Evolutionary conservation across 768 basidiomycete genomes (phyloP), one percentile per base, ranked within the genome.

Genomic region (Tylopilus rubrobrunneus): DNA sequence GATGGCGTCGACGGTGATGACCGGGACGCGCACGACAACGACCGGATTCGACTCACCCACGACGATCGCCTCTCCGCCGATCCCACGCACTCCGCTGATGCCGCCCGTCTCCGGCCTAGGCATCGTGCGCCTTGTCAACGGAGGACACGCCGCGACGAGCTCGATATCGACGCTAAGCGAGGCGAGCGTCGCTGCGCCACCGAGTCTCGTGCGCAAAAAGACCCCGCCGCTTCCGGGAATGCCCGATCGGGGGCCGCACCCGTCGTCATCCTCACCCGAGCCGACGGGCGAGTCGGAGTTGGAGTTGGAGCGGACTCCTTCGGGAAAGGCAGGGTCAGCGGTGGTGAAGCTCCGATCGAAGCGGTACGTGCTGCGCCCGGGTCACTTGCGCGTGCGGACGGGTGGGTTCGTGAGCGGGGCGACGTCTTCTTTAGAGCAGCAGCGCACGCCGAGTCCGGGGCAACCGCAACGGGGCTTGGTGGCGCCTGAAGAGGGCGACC

Each of bases 401-500:
- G 48, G 15, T 41, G 45, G 25, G 33, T 21, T 11, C 1, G 29
- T 19, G 47, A 61, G 53, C 25, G 23, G 52, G 37, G 51, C 63
- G 6, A 21, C 37, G 40, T 10, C 5, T 4, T 21, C 21, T 41
- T 12, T 34, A 12, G 40, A n/a, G 7, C 57, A 71, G 39, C 69
- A 71, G 51, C 76, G 72, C 53, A 64, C 66, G 23, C 66, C 74
- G 21, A 78, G 76, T 60, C 75, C 79, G 2, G 79, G 78, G 3
- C 78, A 41, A 4, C 40, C 12, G 5, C 36, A 37, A 17, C 36
- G 77, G 44, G 73, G 71, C 11, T 68, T 84, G 45, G 73, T 84
- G 45, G 72, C 67, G 2, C 81, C 83, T 2, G 81, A 83, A 33
- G 82, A 84, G 15, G 73, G 74, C 19, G 84, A 85, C 23, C 61